A percentile compares a stretch with the other conserved stretches of the same genome.
These are phyloP conservation scores for Cytospora piceicola DNA, from an alignment of 2,329 filamentous ascomycete species.

Conservation along the genomic window DNA sequence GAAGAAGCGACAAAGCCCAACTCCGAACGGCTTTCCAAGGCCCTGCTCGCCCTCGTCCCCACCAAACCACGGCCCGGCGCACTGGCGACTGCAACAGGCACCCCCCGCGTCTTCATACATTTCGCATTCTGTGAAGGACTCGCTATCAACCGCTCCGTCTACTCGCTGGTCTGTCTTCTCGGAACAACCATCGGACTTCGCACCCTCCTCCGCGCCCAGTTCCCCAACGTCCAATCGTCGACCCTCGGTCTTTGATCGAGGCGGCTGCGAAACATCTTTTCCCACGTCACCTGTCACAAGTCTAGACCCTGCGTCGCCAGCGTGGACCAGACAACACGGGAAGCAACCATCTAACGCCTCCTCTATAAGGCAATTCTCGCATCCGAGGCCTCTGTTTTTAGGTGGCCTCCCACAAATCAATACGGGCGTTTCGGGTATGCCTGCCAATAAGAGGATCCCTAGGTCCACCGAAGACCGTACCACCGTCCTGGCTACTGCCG, in stretches of 20 bases:
- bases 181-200: slow-evolving; percentile 64
- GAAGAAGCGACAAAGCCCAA: slow-evolving; percentile 67
- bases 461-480: slow-evolving; percentile 35
- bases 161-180: slow-evolving; percentile 70
- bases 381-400: slow-evolving; percentile 39
- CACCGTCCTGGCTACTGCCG: slow-evolving; percentile 38
- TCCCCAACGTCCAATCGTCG: slow-evolving; percentile 78
- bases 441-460: not conserved
- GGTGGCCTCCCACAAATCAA: slow-evolving; percentile 25
- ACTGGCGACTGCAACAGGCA: slow-evolving; percentile 44
- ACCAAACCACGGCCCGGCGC: slow-evolving; percentile 36
- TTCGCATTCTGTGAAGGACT: slow-evolving; percentile 51
- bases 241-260: slow-evolving; percentile 77
- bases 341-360: slow-evolving; percentile 62
- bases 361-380: slow-evolving; percentile 55
- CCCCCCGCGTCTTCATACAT: slow-evolving; percentile 47
- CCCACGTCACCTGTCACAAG: slow-evolving; percentile 84
- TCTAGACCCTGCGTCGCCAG: slow-evolving; percentile 67
- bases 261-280: slow-evolving; percentile 69
- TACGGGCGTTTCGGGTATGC: slow-evolving; percentile 33
- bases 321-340: slow-evolving; percentile 55
- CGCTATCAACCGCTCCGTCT: slow-evolving; percentile 53
- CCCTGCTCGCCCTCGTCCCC: slow-evolving; percentile 47
- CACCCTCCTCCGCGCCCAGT: slow-evolving; percentile 74
- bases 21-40: slow-evolving; percentile 60